Evolutionary conservation across 257 asterid species (phyloP).

Genomic region (Lycium ferocissimum): DNA sequence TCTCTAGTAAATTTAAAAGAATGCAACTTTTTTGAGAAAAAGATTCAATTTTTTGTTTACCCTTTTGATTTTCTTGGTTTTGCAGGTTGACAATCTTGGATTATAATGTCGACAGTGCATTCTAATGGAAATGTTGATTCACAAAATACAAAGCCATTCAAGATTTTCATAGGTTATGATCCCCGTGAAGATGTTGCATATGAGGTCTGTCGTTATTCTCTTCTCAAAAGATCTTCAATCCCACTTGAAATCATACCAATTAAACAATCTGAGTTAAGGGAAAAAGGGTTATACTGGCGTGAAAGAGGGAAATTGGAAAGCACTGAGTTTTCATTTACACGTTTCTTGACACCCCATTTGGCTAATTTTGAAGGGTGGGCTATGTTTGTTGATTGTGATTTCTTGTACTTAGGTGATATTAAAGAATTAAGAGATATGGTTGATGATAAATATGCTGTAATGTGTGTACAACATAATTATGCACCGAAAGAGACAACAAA

Average conservation of each 20-base stretch:
- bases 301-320: slow-evolving; percentile 84
- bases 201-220: slow-evolving; percentile 78
- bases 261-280: slow-evolving; percentile 75
- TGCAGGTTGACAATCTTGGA: slow-evolving; percentile 36
- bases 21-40: background rate
- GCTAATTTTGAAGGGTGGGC: slow-evolving; percentile 83
- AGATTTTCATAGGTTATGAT: slow-evolving; percentile 86
- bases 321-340: slow-evolving; percentile 83
- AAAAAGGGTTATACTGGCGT: slow-evolving; percentile 74
- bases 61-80: slow-evolving; percentile 3
- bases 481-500: slow-evolving; percentile 86
- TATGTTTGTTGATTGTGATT: slow-evolving; percentile 91
- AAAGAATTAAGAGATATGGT: slow-evolving; percentile 62
- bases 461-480: slow-evolving; percentile 91
- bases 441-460: slow-evolving; percentile 73
- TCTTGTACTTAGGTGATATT: slow-evolving; percentile 71
- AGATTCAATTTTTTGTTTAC: background rate
- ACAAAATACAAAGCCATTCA: slow-evolving; percentile 45
- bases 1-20: background rate
- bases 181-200: slow-evolving; percentile 76
- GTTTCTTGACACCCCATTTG: slow-evolving; percentile 73
- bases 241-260: slow-evolving; percentile 74
- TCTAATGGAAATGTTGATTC: slow-evolving; percentile 29
- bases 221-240: slow-evolving; percentile 70
- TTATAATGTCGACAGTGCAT: slow-evolving; percentile 36